phyloP scores from a whole-genome alignment of 495 filamentous ascomycete species.

The Penicillium diatomitis region DNA sequence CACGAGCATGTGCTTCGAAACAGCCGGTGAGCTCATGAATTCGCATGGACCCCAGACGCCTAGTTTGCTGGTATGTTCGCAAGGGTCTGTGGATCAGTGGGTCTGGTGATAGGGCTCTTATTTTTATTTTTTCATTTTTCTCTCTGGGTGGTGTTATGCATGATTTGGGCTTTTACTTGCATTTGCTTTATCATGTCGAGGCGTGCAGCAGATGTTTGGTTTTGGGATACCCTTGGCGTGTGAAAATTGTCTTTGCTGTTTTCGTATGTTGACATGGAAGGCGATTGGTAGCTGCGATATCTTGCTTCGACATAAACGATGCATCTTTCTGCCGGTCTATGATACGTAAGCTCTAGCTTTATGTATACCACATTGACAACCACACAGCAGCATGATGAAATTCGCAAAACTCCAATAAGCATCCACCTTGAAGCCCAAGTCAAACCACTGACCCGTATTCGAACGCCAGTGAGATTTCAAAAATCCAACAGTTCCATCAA shows the following conservation, averaged over 20 bases:
- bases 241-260: too few species aligned
- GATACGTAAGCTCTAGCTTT: too few species aligned
- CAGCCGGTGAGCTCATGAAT: conserved; percentile 11
- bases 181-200: too few species aligned
- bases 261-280: too few species aligned
- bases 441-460: conserved; percentile 1
- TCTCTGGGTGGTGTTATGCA: too few species aligned
- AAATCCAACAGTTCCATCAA: conserved; percentile 9
- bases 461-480: neutral
- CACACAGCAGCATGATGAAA: neutral
- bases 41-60: conserved; percentile 25
- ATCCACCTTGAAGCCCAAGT: neutral
- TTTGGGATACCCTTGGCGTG: too few species aligned
- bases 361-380: too few species aligned
- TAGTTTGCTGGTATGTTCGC: conserved; percentile 25
- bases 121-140: neutral
- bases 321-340: too few species aligned
- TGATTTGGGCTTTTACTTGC: too few species aligned
- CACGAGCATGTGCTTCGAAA: conserved; percentile 29
- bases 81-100: conserved; percentile 31
- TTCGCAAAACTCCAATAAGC: conserved; percentile 1
- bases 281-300: too few species aligned
- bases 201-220: too few species aligned
- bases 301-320: too few species aligned
- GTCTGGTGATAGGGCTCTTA: conserved; percentile 18